These are phyloP conservation scores for Mycena belliarum DNA, from an alignment of 768 basidiomycete species.

Conservation along the genomic window DNA sequence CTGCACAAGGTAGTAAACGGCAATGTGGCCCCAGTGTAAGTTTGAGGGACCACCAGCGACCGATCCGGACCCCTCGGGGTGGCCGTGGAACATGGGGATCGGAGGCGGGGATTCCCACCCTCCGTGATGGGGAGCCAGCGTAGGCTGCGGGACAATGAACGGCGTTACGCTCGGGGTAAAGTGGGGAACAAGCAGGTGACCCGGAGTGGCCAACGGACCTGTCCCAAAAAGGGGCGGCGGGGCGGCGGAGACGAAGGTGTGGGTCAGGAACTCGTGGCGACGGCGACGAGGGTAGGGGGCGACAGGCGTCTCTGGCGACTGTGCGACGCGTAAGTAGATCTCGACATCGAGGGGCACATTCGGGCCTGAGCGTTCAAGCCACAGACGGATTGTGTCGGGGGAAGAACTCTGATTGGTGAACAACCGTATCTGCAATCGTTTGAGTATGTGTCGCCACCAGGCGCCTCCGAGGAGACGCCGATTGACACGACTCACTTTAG, in stretches of 20 bases:
- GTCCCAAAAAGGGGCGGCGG: constrained; percentile 28
- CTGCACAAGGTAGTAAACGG: constrained; percentile 74
- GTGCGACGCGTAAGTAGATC: constrained; percentile 65
- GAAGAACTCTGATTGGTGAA: constrained; percentile 69
- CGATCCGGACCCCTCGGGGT: constrained; percentile 18
- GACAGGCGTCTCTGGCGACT: constrained; percentile 25
- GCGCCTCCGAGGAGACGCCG: constrained; percentile 18
- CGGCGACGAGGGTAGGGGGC: constrained; percentile 34
- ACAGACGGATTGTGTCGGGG: constrained; percentile 77
- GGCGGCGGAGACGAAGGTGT: constrained; percentile 33
- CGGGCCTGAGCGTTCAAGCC: constrained; percentile 78
- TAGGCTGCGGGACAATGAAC: constrained; percentile 50
- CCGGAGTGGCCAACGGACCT: constrained; percentile 10
- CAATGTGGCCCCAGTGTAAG: constrained; percentile 79
- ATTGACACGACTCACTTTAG: constrained; percentile 55
- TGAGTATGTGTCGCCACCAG: constrained; percentile 6
- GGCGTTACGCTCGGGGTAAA: constrained; percentile 41
- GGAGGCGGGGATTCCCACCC: constrained; percentile 37
- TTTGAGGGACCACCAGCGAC: constrained; percentile 40
- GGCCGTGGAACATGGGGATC: constrained; percentile 27
- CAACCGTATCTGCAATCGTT: constrained; percentile 61
- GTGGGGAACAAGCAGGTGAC: constrained; percentile 35
- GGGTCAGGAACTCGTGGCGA: constrained; percentile 32
- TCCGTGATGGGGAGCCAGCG: constrained; percentile 36
- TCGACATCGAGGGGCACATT: constrained; percentile 77